Conservation (phyloP, 257 asterid genomes). For the Eustoma russellianum region DNA sequence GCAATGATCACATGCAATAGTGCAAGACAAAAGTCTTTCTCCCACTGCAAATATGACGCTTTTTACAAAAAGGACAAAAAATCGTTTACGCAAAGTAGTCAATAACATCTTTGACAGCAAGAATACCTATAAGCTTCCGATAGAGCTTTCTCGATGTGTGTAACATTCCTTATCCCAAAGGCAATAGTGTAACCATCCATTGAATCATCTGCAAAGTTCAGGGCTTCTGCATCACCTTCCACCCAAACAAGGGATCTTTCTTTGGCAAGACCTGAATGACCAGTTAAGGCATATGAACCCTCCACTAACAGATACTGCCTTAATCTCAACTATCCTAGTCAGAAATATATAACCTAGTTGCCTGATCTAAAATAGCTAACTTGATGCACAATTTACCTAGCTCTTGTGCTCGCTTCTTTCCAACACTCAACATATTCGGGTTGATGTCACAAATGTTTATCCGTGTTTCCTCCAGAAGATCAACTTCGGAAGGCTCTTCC, state of each 20-base stretch:
- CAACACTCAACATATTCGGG: constrained; percentile 79
- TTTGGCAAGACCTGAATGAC: constrained; percentile 40
- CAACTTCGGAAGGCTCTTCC: constrained; percentile 52
- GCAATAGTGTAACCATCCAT: constrained; percentile 98
- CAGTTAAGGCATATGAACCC: too few species aligned
- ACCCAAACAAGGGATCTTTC: constrained; percentile 76
- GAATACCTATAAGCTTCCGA: constrained; percentile 82
- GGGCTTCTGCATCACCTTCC: constrained; percentile 91
- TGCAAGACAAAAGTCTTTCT: too few species aligned
- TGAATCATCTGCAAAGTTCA: constrained; percentile 55
- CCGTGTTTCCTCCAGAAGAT: constrained; percentile 53
- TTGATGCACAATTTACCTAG: constrained; percentile 35
- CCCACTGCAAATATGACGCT: too few species aligned
- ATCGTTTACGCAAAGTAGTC: too few species aligned
- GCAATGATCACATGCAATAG: too few species aligned
- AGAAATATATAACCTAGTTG: too few species aligned
- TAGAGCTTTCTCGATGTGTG: constrained; percentile 83
- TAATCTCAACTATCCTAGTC: too few species aligned
- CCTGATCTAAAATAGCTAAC: too few species aligned
- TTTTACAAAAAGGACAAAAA: too few species aligned
- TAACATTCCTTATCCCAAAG: constrained; percentile 93
- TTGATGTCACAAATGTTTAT: constrained; percentile 82
- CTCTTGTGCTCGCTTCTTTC: constrained; percentile 75
- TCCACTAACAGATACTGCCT: too few species aligned
- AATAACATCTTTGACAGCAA: too few species aligned